Base-by-base conservation (phyloP, 208 protist species). In the Chromosphaera perkinsii region DNA sequence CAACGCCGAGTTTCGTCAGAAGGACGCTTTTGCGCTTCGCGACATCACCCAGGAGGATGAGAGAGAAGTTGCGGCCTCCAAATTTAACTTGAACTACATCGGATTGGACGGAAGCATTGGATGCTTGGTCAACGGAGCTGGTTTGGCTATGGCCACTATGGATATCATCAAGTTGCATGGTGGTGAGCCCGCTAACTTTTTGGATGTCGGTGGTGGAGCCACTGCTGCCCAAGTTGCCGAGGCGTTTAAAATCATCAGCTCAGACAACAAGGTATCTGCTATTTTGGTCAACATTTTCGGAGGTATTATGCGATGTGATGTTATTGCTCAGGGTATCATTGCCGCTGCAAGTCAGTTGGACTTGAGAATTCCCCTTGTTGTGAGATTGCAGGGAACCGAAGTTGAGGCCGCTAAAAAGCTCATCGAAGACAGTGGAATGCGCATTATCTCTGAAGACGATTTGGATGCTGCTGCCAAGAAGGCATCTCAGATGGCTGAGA, bases 211-310 rank as follows among this genome's bases (percentile, higher is more conserved):
- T 73, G 95, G 95, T 66, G 90, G 72, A 54, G 77, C 74, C 26
- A 74, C 58, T 26, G 79, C 66, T 24, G 1, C 51, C 24, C 90
- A 96, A 77, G 95, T 98, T 59, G 86, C 84, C 20, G 89, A 91
- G 32, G 95, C 95, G 40, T 95, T 99, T 69, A 88, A 92, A 70
- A 97, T 98, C 81, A 90, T 99, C 67, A 93, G 86, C 9, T 71
- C 77, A 14, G 66, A 72, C 55, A 37, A n/a, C 36, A 51, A 39
- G 20, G 86, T 91, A 26, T 80, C 88, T 55, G 76, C 87, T 69
- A 98, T 99, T 67, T 85, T 99, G 49, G 94, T 98, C 39, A 97
- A 98, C 78, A 98, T 99, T 83, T 99, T 99, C 66, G 96, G 96
- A 40, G 96, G 96, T 63, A 99, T 99, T 84, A 95, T 98, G 87